Percentiles rank a stretch among this genome's conserved stretches.
Conservation (phyloP, 2,329 filamentous ascomycete genomes). For the Xenoacremonium recifei region DNA sequence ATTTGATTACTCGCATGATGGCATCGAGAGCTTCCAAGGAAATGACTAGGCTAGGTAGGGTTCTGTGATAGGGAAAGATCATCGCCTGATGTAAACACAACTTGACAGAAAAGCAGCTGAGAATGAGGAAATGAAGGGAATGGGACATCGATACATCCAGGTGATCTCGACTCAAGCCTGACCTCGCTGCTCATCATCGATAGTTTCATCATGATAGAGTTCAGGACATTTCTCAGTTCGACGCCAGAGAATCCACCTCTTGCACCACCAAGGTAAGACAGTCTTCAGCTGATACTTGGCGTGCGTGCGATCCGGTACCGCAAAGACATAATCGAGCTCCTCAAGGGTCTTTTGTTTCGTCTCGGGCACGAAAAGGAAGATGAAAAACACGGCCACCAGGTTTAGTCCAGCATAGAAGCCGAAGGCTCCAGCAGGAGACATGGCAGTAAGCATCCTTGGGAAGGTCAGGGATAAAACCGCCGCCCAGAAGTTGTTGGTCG, state of each 20-base stretch:
- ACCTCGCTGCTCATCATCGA: conserved; percentile 11
- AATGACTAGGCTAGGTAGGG: too few species aligned
- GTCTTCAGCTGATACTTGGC: conserved; percentile 37
- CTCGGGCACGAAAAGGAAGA: conserved; percentile 49
- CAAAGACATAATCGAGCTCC: conserved; percentile 49
- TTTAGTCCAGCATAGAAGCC: conserved; percentile 49
- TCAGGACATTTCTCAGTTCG: conserved; percentile 7
- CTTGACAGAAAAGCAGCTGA: too few species aligned
- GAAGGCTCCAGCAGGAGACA: conserved; percentile 32
- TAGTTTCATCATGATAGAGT: conserved; percentile 8
- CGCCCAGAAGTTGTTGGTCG: conserved; percentile 54
- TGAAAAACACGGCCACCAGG: conserved; percentile 43
- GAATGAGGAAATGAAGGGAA: too few species aligned
- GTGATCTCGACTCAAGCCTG: too few species aligned
- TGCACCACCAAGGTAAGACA: conserved; percentile 38
- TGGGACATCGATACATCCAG: too few species aligned
- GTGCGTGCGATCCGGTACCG: conserved; percentile 38
- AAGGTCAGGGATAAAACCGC: conserved; percentile 47
- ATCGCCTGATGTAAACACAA: too few species aligned
- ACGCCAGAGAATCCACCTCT: conserved; percentile 18
- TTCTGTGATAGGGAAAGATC: too few species aligned
- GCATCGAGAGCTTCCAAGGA: too few species aligned
- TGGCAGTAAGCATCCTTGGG: conserved; percentile 40
- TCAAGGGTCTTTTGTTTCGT: conserved; percentile 51
- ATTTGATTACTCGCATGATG: too few species aligned